Evolutionary conservation across 345 rosid genomes (phyloP).

Genomic region (Anastatica hierochuntica): DNA sequence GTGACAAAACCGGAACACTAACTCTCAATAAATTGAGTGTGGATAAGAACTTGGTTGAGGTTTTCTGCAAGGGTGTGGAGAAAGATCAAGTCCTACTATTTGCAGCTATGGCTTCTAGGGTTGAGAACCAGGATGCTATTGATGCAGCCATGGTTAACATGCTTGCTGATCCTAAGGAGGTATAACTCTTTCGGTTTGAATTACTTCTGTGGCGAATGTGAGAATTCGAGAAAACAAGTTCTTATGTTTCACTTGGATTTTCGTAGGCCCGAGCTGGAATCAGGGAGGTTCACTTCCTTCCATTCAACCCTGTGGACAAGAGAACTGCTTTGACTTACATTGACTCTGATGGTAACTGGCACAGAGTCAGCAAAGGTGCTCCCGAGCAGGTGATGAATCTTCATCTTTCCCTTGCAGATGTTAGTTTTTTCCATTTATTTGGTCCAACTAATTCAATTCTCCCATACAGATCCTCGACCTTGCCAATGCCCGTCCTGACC

Average conservation of each 20-base stretch:
- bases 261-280: conserved; percentile 46
- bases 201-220: not conserved
- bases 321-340: conserved; percentile 54
- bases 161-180: conserved; percentile 41
- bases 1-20: conserved; percentile 47
- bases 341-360: conserved; percentile 44
- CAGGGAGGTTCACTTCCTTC: conserved; percentile 40
- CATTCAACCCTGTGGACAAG: conserved; percentile 54
- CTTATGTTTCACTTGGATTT: conserved; percentile 13
- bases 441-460: conserved; percentile 4
- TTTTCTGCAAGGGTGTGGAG: conserved; percentile 31
- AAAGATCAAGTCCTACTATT: conserved; percentile 29
- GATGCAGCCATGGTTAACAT: conserved; percentile 42
- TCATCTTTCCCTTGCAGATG: not conserved
- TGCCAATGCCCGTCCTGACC: conserved; percentile 42
- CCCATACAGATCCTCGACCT: conserved; percentile 35
- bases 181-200: conserved; percentile 7
- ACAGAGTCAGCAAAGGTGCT: conserved; percentile 56
- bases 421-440: not conserved
- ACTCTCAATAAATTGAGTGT: conserved; percentile 33
- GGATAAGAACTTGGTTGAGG: conserved; percentile 32
- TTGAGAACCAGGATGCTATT: conserved; percentile 34
- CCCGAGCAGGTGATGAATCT: conserved; percentile 35
- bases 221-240: not conserved
- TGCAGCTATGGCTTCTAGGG: conserved; percentile 34